A percentile compares a stretch with the other conserved stretches of the same genome.
Evolutionary conservation across 352 stramenopile species (phyloP).

Genomic region (Phytophthora macrochlamydospora): DNA sequence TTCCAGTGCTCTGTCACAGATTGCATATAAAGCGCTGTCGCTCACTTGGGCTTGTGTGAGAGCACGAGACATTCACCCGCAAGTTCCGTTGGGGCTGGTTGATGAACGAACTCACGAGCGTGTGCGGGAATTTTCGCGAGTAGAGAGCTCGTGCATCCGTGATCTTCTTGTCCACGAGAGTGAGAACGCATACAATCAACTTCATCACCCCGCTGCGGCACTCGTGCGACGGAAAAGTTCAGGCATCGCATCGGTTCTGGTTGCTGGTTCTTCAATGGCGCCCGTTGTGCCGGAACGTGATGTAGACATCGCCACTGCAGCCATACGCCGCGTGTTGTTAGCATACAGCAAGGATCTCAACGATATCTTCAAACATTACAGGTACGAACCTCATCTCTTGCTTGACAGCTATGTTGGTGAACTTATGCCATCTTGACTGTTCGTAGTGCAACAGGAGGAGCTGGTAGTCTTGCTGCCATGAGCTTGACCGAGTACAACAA

Average conservation of each 20-base stretch:
- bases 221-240: constrained; percentile 26
- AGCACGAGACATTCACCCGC: constrained; percentile 35
- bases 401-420: not conserved
- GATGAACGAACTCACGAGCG: constrained; percentile 71
- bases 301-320: constrained; percentile 51
- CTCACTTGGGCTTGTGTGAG: constrained; percentile 72
- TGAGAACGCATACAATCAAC: constrained; percentile 28
- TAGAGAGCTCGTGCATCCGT: constrained; percentile 55
- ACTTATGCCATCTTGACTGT: not conserved
- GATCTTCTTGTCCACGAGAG: constrained; percentile 64
- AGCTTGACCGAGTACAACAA: constrained; percentile 79
- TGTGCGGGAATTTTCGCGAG: constrained; percentile 61
- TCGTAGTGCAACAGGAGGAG: constrained; percentile 59
- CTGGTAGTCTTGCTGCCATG: constrained; percentile 71
- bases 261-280: constrained; percentile 16
- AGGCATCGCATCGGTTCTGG: constrained; percentile 5
- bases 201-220: constrained; percentile 23
- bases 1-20: constrained; percentile 62
- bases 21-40: constrained; percentile 69
- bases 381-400: constrained; percentile 25
- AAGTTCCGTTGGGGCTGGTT: constrained; percentile 47
- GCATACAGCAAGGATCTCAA: constrained; percentile 78
- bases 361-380: constrained; percentile 89
- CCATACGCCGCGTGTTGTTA: constrained; percentile 54
- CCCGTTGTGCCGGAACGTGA: constrained; percentile 66